Base-by-base conservation (phyloP, 176 grass and related monocot species). In the Chrysopogon serrulatus region DNA sequence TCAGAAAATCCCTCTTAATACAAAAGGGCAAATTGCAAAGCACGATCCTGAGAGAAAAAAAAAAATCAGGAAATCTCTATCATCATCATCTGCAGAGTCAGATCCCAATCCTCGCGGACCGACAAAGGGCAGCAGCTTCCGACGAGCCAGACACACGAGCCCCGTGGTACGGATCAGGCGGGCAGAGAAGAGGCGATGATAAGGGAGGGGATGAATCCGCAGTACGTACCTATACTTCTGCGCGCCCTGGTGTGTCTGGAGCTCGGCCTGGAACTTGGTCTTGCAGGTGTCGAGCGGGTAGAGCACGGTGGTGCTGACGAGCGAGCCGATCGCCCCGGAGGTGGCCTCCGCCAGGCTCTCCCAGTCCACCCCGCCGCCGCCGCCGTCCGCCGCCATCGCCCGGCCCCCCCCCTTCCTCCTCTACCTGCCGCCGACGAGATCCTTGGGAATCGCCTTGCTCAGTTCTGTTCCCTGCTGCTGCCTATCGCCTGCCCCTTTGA, bases 231-330 rank as follows among this genome's bases (percentile, higher is more conserved):
- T 99, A 84, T 99, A 99, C 86, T 99, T 99, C 73, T 85, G 82
- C 8, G 31, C 59, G 45, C 91, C 96, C 2, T 87, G 64, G 10
- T 92, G 85, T 8, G 96, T 83, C 65, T 84, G 87, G 35, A 99
- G 85, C 83, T 99, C 96, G 43, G 96, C 96, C 89, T 99, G 96
- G 86, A 92, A 94, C 85, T 90, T 99, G 54, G 91, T 91, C 87
- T 99, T 99, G 88, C 96, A 99, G 86, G 91, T 99, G 84, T 99
- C 96, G 74, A 99, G 93, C 35, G 96, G 96, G 84, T 99, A 99
- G 28, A 99, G 80, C 33, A 82, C 90, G 85, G 89, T 94, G 86
- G 93, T 99, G 87, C 96, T 99, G 79, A 94, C 91, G 77, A 99
- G 87, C 71, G 96, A 78, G 62, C 96, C 96, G 41, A 99, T 82